phyloP scores from a whole-genome alignment of 495 filamentous ascomycete species.

The Aspergillus ostianus region DNA sequence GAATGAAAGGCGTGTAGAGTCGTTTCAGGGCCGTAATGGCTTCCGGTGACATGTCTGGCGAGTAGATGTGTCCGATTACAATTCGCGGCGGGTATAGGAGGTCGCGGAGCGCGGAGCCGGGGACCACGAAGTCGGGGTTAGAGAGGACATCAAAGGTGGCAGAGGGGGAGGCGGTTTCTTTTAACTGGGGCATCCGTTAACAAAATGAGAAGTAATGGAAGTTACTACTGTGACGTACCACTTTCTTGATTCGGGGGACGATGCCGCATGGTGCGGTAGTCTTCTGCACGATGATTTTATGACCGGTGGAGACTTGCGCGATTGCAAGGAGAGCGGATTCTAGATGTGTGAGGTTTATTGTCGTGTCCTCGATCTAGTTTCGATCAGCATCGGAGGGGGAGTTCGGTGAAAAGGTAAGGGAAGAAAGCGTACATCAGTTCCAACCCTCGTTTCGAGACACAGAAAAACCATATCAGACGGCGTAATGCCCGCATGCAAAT shows the following conservation, averaged over 20 bases:
- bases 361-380: constrained; percentile 26
- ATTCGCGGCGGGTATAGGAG: constrained; percentile 67
- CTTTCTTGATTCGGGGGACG: constrained; percentile 61
- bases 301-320: constrained; percentile 55
- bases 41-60: constrained; percentile 19
- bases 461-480: constrained; percentile 73
- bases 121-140: constrained; percentile 76
- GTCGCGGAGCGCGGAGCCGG: constrained; percentile 69
- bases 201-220: too few species aligned
- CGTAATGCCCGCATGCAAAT: constrained; percentile 55
- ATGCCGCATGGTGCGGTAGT: constrained; percentile 74
- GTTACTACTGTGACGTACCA: constrained; percentile 32
- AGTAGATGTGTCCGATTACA: constrained; percentile 60
- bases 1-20: constrained; percentile 69
- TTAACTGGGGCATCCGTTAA: constrained; percentile 2
- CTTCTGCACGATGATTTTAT: constrained; percentile 78
- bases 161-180: constrained; percentile 32
- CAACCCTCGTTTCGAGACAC: constrained; percentile 61
- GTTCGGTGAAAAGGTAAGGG: constrained; percentile 1
- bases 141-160: constrained; percentile 70
- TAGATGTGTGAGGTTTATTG: constrained; percentile 58
- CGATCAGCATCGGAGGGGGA: not conserved
- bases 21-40: constrained; percentile 59
- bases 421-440: constrained; percentile 30
- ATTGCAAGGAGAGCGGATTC: constrained; percentile 63